These are phyloP conservation scores for Aechmea fasciata DNA, from an alignment of 176 grass and related monocot genomes.

Conservation along the genomic window DNA sequence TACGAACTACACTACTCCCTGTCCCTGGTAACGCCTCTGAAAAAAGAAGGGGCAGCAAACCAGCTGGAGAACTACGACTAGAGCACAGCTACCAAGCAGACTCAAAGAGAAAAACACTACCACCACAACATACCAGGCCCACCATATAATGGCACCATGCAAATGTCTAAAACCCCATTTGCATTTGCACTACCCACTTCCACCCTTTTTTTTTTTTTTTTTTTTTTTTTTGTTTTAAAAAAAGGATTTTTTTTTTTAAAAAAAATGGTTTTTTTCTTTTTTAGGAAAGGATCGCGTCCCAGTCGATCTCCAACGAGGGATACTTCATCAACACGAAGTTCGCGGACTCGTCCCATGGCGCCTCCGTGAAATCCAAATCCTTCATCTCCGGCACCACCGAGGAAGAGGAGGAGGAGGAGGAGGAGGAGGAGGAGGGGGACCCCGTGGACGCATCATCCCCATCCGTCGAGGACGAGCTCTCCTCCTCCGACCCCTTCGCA, in stretches of 20 bases:
- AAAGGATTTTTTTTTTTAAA: too few relatives aligned
- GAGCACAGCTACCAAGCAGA: not conserved
- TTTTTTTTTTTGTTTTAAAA: too few relatives aligned
- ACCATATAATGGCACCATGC: not conserved
- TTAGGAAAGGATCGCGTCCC: constrained; percentile 47
- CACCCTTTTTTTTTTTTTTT: not conserved
- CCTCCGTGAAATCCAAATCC: constrained; percentile 57
- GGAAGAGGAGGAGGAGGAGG: not conserved
- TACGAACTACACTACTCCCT: not conserved
- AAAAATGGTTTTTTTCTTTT: constrained; percentile 24
- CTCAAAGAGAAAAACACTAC: too few relatives aligned
- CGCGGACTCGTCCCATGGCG: constrained; percentile 45
- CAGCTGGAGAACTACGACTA: not conserved
- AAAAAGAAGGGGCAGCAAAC: not conserved
- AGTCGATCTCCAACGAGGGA: constrained; percentile 62
- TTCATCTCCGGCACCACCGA: constrained; percentile 32
- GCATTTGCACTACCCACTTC: not conserved
- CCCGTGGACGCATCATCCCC: not conserved
- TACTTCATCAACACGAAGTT: constrained; percentile 44
- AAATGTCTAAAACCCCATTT: not conserved
- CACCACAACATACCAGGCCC: too few relatives aligned
- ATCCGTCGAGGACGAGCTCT: constrained; percentile 12
- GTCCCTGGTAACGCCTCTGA: not conserved
- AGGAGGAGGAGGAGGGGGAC: not conserved
- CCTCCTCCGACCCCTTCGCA: not conserved